phyloP scores from a whole-genome alignment of 768 basidiomycete genomes.

The Goffeauzyma gilvescens region DNA sequence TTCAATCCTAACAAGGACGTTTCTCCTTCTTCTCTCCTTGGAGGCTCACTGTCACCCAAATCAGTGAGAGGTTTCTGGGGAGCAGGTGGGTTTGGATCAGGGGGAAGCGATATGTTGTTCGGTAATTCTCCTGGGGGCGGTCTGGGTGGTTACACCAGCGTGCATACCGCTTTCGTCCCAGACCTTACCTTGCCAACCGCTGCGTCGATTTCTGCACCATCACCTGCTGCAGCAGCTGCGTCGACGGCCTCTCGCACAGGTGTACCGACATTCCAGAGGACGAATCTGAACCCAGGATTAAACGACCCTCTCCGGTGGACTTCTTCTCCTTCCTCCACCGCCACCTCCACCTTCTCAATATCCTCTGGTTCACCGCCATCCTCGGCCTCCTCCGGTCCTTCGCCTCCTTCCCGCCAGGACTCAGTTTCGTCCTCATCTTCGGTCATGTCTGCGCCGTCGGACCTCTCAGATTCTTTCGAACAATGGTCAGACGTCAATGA shows the following conservation, averaged over 20 bases:
- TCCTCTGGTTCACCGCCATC: too few species aligned
- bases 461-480: constrained; percentile 42
- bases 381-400: neutral
- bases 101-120: too few species aligned
- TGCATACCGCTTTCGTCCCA: constrained; percentile 67
- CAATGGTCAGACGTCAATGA: constrained; percentile 60
- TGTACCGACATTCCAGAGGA: too few species aligned
- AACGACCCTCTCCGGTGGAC: constrained; percentile 8
- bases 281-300: too few species aligned
- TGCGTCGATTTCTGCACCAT: constrained; percentile 5
- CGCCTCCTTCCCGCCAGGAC: constrained; percentile 2
- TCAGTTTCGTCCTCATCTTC: constrained; percentile 26
- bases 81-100: constrained; percentile 40
- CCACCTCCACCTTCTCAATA: constrained; percentile 24
- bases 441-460: too few species aligned
- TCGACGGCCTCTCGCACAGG: too few species aligned
- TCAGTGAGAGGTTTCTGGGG: constrained; percentile 55
- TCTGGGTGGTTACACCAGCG: constrained; percentile 51
- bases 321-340: constrained; percentile 12
- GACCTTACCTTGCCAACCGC: constrained; percentile 37
- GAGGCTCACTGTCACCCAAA: constrained; percentile 16
- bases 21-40: constrained; percentile 12
- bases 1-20: constrained; percentile 34
- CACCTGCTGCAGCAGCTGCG: too few species aligned
- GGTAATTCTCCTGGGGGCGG: constrained; percentile 40